Evolutionary conservation across 2,329 filamentous ascomycete species (phyloP).

Genomic region (Chalaropsis ovoidea): DNA sequence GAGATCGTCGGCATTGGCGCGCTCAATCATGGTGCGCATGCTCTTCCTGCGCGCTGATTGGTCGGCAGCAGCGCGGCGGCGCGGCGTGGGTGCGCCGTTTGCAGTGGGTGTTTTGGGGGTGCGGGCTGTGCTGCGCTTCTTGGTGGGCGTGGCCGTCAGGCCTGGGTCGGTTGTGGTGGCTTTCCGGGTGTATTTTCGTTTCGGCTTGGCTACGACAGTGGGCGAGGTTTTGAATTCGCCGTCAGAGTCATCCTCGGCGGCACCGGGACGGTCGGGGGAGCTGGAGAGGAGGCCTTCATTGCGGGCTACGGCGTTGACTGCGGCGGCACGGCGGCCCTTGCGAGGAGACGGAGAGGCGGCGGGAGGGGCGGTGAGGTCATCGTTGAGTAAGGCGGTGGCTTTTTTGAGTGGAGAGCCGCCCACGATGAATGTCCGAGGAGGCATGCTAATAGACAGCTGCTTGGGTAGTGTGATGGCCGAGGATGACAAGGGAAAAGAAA

Average conservation of each 20-base stretch:
- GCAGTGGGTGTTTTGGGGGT: constrained; percentile 28
- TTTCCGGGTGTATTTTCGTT: constrained; percentile 20
- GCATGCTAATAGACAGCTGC: background rate
- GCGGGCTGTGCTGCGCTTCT: constrained; percentile 32
- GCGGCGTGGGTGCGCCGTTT: constrained; percentile 45
- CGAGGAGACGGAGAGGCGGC: constrained; percentile 16
- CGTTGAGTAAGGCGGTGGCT: background rate
- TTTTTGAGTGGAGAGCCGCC: constrained; percentile 27
- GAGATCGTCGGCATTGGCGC: constrained; percentile 51
- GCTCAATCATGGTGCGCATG: constrained; percentile 63
- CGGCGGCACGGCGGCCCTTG: constrained; percentile 18
- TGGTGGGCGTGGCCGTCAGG: constrained; percentile 31
- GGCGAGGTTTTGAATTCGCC: constrained; percentile 19
- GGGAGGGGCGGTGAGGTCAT: constrained; percentile 11
- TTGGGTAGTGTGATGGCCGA: background rate
- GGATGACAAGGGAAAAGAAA: no score
- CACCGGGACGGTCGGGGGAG: constrained; percentile 15
- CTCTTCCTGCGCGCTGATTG: constrained; percentile 82
- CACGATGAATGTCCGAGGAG: constrained; percentile 20
- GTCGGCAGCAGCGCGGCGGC: constrained; percentile 60
- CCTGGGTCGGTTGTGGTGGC: constrained; percentile 19
- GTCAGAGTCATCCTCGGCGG: constrained; percentile 20
- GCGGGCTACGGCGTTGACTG: background rate
- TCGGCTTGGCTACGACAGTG: constrained; percentile 4
- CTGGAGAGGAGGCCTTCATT: constrained; percentile 16